Evolutionary conservation across 2,329 filamentous ascomycete species (phyloP).

Genomic region (Ascochyta viciae-villosae): DNA sequence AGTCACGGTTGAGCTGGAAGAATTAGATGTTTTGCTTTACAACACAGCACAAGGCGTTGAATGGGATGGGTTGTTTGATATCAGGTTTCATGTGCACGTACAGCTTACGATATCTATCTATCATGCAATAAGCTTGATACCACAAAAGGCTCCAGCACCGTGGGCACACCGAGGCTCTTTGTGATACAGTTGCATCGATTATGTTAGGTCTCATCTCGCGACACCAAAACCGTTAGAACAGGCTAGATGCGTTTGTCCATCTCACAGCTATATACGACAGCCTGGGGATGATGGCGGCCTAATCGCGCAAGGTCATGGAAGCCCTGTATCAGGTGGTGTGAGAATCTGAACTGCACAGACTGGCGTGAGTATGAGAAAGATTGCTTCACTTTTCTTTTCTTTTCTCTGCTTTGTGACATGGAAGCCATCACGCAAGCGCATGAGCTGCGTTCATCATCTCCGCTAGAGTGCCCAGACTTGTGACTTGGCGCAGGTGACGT

Average conservation of each 20-base stretch:
- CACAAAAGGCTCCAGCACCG: not conserved
- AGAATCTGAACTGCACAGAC: not conserved
- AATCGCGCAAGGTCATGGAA: not conserved
- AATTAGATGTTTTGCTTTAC: conserved; percentile 14
- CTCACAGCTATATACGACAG: too few species aligned
- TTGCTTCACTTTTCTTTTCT: not conserved
- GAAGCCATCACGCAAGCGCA: not conserved
- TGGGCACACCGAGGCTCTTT: not conserved
- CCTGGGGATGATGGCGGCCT: not conserved
- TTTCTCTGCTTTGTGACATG: too few species aligned
- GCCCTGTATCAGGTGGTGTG: not conserved
- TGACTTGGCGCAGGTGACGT: conserved; percentile 17
- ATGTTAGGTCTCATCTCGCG: not conserved
- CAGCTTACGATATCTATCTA: conserved; percentile 4
- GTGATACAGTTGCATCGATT: not conserved
- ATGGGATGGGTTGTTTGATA: conserved; percentile 16
- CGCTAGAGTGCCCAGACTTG: conserved; percentile 4
- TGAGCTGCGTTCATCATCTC: conserved; percentile 1
- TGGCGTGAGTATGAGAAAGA: not conserved
- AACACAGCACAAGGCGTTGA: conserved; percentile 31
- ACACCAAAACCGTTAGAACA: not conserved
- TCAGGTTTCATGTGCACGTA: conserved; percentile 11
- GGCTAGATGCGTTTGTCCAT: not conserved
- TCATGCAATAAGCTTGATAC: conserved; percentile 1
- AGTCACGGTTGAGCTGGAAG: not conserved